Evolutionary conservation across 2,329 filamentous ascomycete genomes (phyloP), one percentile per base, ranked within the genome.

Genomic region (Talaromyces pinophilus): DNA sequence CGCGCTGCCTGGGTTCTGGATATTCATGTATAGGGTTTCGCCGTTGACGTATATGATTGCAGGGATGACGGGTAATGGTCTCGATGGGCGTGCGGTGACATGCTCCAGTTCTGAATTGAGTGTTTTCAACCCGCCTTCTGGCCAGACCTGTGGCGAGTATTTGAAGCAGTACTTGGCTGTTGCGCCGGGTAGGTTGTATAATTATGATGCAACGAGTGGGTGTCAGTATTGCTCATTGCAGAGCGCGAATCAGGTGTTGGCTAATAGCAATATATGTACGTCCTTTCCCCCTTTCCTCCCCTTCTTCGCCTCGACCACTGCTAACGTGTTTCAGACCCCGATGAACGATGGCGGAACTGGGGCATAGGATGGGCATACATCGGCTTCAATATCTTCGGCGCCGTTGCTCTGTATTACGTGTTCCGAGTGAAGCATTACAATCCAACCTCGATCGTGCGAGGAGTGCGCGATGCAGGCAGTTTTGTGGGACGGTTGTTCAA

Each of bases 11-110:
- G 83, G 86, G 0, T 92, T 92, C 80, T 93, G 90, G 90, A 87
- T 87, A 67, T 92, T 91, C 79, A 92, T 92, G 90, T 90, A 92
- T 75, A 83, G 86, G 33, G 81, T 87, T 11, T 87, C 84, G 0
- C 88, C 88, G 0, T 88, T 91, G 67, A 90, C 87, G 0, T 92
- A 91, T 64, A 77, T 82, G 3, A 79, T 83, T 3, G 76, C 79
- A 15, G 73, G 79, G 1, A 75, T 83, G 65, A 63, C 65, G 15
- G 65, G 65, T 2, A 67, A 52, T 22, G 61, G 65, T 28, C 61
- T 67, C 17, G 17, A 67, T 35, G 54, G 46, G 6, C 54, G 65
- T 17, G n/a, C 25, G 11, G 60, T 67, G n/a, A 19, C 17, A 6
- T 67, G 65, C 38, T 63, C 65, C 22, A 33, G 40, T n/a, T 22